Evolutionary conservation across 108 stramenopile genomes (phyloP).

Genomic region (Epipyxis sp.): DNA sequence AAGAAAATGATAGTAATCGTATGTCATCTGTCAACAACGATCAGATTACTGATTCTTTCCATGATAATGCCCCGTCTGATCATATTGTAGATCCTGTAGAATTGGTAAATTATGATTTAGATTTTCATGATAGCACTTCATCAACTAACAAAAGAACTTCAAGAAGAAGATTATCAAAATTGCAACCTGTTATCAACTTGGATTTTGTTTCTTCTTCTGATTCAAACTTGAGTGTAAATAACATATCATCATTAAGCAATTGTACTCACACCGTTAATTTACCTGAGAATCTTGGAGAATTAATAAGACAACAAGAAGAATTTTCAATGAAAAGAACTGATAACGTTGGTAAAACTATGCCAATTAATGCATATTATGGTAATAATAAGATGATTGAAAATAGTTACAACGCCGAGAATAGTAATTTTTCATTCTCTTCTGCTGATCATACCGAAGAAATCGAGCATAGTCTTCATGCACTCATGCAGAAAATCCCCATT

Average conservation of each 20-base stretch:
- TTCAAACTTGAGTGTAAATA: background rate
- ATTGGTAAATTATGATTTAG: no score
- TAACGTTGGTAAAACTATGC: no score
- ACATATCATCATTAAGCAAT: background rate
- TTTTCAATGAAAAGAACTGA: no score
- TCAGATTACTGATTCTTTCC: no score
- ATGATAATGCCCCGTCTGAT: no score
- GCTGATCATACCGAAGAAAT: background rate
- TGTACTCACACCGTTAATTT: background rate
- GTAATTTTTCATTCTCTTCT: background rate
- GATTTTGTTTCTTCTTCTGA: background rate
- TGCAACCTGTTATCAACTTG: background rate
- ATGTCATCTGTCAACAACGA: no score
- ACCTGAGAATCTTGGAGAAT: background rate
- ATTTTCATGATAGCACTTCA: no score
- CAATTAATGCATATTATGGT: no score
- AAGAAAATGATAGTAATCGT: no score
- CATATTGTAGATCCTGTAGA: no score
- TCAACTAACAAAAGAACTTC: no score
- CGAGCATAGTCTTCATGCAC: background rate
- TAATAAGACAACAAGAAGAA: background rate
- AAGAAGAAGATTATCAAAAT: background rate
- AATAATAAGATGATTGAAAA: background rate
- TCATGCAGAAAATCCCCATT: background rate
- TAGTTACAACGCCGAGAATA: background rate